A percentile compares a stretch with the other conserved stretches of the same genome.
Evolutionary conservation across 140 eudicot species (phyloP).

Genomic region (Flaveria floridana): DNA sequence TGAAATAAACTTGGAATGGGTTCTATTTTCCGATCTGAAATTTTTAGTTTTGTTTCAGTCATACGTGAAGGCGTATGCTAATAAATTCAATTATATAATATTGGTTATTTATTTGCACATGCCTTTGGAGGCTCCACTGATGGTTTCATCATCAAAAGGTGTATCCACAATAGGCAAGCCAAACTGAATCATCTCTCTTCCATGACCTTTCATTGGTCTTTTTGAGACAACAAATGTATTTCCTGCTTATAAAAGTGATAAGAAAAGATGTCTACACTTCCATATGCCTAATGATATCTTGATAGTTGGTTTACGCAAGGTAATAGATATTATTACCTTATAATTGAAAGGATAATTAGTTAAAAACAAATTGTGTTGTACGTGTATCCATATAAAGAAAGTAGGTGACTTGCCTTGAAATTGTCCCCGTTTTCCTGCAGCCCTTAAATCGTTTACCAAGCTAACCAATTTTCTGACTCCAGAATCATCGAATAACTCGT

Average conservation of each 20-base stretch:
- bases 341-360: background rate
- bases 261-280: background rate
- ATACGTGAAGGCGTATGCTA: background rate
- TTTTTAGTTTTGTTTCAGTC: background rate
- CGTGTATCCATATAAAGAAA: background rate
- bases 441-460: slow-evolving; percentile 57
- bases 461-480: slow-evolving; percentile 51
- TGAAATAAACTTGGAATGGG: slow-evolving; percentile 65
- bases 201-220: slow-evolving; percentile 69
- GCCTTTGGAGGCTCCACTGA: slow-evolving; percentile 51
- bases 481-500: slow-evolving; percentile 46
- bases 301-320: background rate
- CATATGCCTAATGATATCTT: background rate
- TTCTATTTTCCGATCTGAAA: slow-evolving; percentile 62
- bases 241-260: slow-evolving; percentile 41
- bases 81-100: background rate
- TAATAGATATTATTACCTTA: background rate
- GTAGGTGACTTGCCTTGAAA: slow-evolving; percentile 59
- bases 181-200: slow-evolving; percentile 75
- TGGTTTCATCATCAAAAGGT: slow-evolving; percentile 48
- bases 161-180: slow-evolving; percentile 58
- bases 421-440: slow-evolving; percentile 55
- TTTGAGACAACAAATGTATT: slow-evolving; percentile 49
- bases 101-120: slow-evolving; percentile 16
- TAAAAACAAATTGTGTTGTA: background rate